Base-by-base conservation (phyloP, 2,329 filamentous ascomycete species). In the Diaporthe sp. region DNA sequence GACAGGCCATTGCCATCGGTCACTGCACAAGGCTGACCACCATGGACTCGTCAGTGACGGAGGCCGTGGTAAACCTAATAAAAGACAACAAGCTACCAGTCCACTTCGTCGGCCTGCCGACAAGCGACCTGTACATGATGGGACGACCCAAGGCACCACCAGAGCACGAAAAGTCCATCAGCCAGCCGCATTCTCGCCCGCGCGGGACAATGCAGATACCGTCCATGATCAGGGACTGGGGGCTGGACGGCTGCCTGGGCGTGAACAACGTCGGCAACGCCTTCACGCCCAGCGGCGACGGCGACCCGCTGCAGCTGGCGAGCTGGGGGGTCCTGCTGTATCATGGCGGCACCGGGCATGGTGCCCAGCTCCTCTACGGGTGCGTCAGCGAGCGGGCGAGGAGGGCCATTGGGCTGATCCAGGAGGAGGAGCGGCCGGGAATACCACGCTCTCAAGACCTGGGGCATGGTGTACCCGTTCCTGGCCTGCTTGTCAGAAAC, bases 211-310 rank as follows among this genome's bases (percentile, higher is more conserved):
- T 94, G 22, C 88, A 90, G 58, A 84, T 94, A 1, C 87, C 89
- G 0, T 84, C 89, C 5, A 85, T 94, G 84, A 92, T 94, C 76
- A 85, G 87, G 53, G 84, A 89, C 31, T 87, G 91, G 76, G 86
- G 86, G 0, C 81, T 94, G 4, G 87, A 91, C 75, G 91, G 88
- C 28, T 91, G 90, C 19, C 87, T 94, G 7, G 89, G 91, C 2
- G 87, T 94, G 51, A 94, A 94, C 80, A 95, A 95, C 79, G 90
- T 95, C 19, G 93, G 93, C 25, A 95, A 95, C 80, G 92, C 93
- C 0, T 94, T 95, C 79, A 94, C 93, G 9, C 93, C 93, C 0
- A 90, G 92, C 79, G 93, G 93, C 0, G 90, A 86, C 25, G 91
- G 89, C 53, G 93, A 94, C 83, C 93, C 93, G 1, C 81, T 95